Conservation (phyloP, 345 rosid genomes). For the Populus simonii region DNA sequence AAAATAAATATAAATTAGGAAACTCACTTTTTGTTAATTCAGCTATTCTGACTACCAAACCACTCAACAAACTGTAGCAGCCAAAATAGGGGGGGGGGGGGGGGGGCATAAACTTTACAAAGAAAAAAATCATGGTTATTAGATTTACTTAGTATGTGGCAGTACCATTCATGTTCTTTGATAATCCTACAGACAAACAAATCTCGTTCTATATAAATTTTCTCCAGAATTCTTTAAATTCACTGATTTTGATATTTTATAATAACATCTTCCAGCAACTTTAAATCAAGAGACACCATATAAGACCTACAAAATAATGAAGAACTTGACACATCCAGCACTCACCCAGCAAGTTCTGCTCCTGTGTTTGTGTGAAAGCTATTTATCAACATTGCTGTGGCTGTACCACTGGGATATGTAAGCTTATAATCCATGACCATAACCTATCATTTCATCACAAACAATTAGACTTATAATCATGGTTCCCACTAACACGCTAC, state of each 20-base stretch:
- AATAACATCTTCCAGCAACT: not conserved
- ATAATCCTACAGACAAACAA: too few relatives aligned
- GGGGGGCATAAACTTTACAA: too few relatives aligned
- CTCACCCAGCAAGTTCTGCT: constrained; percentile 91
- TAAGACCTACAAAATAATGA: not conserved
- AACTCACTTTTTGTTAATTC: too few relatives aligned
- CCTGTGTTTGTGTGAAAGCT: constrained; percentile 86
- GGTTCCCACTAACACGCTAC: too few relatives aligned
- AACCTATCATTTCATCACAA: constrained; percentile 34
- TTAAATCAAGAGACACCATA: constrained; percentile 7
- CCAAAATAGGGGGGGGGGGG: not conserved
- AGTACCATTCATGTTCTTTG: too few relatives aligned
- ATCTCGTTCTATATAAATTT: not conserved
- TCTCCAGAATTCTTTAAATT: not conserved
- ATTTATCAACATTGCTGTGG: constrained; percentile 91
- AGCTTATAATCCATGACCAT: constrained; percentile 90
- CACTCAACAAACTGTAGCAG: not conserved
- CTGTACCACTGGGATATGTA: constrained; percentile 95
- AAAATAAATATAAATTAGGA: too few relatives aligned
- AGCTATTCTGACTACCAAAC: not conserved
- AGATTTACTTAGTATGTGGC: too few relatives aligned
- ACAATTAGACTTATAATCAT: too few relatives aligned
- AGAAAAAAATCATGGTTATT: too few relatives aligned
- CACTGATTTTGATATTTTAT: not conserved
- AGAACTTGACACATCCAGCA: not conserved